Conservation (phyloP, 805 yeast genomes). For the Kuraishia piskuri region DNA sequence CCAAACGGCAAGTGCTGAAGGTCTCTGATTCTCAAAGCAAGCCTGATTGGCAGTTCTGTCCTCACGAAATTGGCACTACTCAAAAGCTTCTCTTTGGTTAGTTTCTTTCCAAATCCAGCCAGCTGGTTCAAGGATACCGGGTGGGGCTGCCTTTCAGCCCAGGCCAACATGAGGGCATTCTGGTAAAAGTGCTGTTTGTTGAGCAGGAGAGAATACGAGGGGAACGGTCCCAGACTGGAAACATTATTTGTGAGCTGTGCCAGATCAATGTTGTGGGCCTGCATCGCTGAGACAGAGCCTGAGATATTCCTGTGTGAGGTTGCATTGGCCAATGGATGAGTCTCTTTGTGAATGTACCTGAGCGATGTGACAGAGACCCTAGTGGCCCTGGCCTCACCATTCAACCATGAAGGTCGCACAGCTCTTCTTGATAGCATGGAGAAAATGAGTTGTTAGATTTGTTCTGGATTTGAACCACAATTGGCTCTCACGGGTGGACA, state of each 20-base stretch:
- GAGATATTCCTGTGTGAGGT: not conserved
- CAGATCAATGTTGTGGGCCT: not conserved
- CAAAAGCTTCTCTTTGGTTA: conserved; percentile 70
- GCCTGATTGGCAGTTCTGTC: conserved; percentile 73
- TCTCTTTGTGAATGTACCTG: not conserved
- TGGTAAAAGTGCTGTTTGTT: conserved; percentile 79
- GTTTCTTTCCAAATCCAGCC: conserved; percentile 78
- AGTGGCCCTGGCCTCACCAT: not conserved
- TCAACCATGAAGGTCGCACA: not conserved
- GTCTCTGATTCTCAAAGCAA: conserved; percentile 72
- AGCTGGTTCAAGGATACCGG: conserved; percentile 87
- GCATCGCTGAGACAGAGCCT: not conserved
- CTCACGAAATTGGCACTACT: conserved; percentile 85
- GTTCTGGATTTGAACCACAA: no score
- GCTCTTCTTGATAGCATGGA: not conserved
- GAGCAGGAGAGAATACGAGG: conserved; percentile 6
- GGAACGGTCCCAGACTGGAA: conserved; percentile 5
- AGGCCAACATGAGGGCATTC: conserved; percentile 55
- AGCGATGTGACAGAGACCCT: not conserved
- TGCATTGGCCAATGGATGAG: not conserved
- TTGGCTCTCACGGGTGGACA: no score
- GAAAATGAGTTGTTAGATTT: no score
- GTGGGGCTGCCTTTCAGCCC: conserved; percentile 62
- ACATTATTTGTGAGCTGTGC: conserved; percentile 2
- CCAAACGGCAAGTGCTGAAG: conserved; percentile 76